Evolutionary conservation across 176 grass and related monocot genomes (phyloP), one percentile per base, ranked within the genome.

Genomic region (Musa acuminata): DNA sequence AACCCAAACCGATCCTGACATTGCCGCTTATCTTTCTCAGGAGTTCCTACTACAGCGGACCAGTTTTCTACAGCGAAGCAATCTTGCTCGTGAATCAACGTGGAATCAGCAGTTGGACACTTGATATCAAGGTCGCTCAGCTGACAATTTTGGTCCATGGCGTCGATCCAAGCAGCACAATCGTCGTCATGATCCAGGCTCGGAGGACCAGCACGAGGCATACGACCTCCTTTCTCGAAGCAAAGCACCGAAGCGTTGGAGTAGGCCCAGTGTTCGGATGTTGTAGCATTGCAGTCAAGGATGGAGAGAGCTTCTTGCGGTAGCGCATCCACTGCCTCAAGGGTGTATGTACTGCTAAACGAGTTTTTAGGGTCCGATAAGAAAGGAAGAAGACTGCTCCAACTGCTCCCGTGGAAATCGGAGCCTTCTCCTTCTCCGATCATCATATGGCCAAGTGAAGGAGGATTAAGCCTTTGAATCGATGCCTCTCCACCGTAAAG

Each of bases 161-260:
- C 87, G 70, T 77, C 65, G 23, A 92, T 87, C 94, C 94, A 98
- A 53, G 82, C 75, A 3, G 87, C 74, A 8, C 87, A 88, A 2
- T 92, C 87, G 14, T 92, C 89, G 2, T 88, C 89, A 0, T 65
- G 79, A 27, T 62, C 65, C 3, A 23, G 9, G 60, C 49, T 77
- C 2, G 20, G 23, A 24, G 51, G 52, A 48, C 26, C 21, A 2
- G 55, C 70, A 8, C 73, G 81, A 20, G 25, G 62, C 43, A 80
- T 54, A 48, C 59, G 67, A 2, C 51, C 74, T 4, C 80, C 78
- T 27, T 87, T 82, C 77, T 98, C 94, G 19, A 98, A 98, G 78
- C 90, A 89, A 76, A 98, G 90, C 53, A 98, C 86, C 55, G 90
- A 98, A 53, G 94, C 86, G 83, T 79, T 88, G 6, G 93, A 90